These are phyloP conservation scores for Amanita subjunquillea DNA, from an alignment of 768 basidiomycete genomes.

Conservation along the genomic window DNA sequence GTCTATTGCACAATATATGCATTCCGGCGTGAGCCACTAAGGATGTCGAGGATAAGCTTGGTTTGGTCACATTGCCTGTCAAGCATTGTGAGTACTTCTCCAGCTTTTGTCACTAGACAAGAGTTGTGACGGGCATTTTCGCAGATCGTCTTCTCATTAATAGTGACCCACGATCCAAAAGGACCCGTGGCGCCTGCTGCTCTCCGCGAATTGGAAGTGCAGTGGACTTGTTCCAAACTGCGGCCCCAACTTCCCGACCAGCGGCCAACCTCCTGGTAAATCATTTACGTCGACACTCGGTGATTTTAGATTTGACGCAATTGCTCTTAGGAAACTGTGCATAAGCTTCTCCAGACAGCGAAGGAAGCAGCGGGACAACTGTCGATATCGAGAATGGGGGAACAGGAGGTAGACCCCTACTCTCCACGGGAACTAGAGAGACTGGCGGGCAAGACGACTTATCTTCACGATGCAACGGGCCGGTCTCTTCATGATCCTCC, in stretches of 20 bases:
- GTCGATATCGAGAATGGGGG: slow-evolving; percentile 8
- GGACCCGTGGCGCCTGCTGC: slow-evolving; percentile 38
- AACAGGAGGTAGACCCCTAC: slow-evolving; percentile 15
- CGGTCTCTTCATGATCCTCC: slow-evolving; percentile 1
- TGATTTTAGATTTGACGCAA: not conserved
- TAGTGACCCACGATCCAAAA: slow-evolving; percentile 38
- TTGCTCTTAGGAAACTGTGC: slow-evolving; percentile 26
- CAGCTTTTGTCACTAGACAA: not conserved
- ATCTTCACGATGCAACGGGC: slow-evolving; percentile 6
- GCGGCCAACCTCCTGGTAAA: slow-evolving; percentile 37
- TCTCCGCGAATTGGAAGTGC: slow-evolving; percentile 37
- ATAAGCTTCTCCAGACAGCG: slow-evolving; percentile 31
- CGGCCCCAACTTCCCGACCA: slow-evolving; percentile 32
- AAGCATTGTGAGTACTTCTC: slow-evolving; percentile 38
- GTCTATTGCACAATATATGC: slow-evolving; percentile 38
- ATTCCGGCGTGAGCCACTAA: slow-evolving; percentile 27
- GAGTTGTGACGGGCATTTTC: not conserved
- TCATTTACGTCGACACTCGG: not conserved
- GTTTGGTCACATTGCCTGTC: slow-evolving; percentile 63
- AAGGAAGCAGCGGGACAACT: slow-evolving; percentile 26
- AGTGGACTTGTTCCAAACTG: slow-evolving; percentile 33
- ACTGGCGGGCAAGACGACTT: slow-evolving; percentile 40
- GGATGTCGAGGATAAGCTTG: slow-evolving; percentile 35
- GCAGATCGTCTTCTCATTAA: slow-evolving; percentile 51
- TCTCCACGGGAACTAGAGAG: slow-evolving; percentile 41